Conservation (phyloP, 2,329 filamentous ascomycete species). For the Monilinia vaccinii-corymbosi region DNA sequence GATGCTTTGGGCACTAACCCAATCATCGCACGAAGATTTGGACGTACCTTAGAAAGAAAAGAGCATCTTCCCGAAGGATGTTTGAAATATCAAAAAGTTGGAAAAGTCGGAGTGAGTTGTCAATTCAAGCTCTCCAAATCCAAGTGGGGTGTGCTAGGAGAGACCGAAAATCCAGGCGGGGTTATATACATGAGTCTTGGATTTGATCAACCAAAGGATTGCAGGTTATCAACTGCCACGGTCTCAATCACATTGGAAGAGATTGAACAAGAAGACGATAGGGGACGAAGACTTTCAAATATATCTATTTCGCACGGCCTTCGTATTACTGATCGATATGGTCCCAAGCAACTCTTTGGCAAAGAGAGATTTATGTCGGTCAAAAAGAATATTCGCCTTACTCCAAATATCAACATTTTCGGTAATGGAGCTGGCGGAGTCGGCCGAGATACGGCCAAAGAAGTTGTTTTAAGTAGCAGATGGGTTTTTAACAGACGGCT, state of each 20-base stretch:
- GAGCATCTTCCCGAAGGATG: not conserved
- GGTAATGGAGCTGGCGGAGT: not conserved
- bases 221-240: conserved; percentile 5
- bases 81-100: not conserved
- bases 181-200: conserved; percentile 5
- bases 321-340: not conserved
- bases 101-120: not conserved
- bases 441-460: not conserved
- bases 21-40: not conserved
- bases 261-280: not conserved
- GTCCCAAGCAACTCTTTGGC: not conserved
- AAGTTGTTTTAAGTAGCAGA: not conserved
- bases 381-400: not conserved
- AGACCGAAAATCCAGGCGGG: not conserved
- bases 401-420: not conserved
- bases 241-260: not conserved
- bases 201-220: conserved; percentile 5
- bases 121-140: not conserved
- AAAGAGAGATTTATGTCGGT: not conserved
- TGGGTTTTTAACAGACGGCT: not conserved
- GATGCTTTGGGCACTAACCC: not conserved
- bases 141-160: not conserved
- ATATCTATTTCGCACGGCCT: not conserved
- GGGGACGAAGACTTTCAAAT: too few species aligned
- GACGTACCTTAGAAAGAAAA: not conserved